phyloP scores from a whole-genome alignment of 73 alveolate genomes.

The Diophrys appendiculata region DNA sequence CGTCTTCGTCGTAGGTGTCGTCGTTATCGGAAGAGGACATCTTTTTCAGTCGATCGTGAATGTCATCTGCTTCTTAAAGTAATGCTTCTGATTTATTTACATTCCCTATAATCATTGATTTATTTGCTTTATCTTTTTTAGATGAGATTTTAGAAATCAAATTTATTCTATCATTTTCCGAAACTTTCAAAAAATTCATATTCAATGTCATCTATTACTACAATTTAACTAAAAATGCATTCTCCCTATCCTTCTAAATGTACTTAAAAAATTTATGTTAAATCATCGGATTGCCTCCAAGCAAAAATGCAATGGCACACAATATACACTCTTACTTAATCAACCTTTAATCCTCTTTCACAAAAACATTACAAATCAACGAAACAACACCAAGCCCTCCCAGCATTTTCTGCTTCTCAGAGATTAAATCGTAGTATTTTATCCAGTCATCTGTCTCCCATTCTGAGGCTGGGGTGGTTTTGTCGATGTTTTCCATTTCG shows the following conservation, averaged over 20 bases:
- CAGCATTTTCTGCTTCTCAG: conserved; percentile 34
- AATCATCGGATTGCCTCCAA: conserved; percentile 58
- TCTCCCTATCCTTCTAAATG: no score
- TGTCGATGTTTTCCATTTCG: conserved; percentile 36
- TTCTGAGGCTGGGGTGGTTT: conserved; percentile 38
- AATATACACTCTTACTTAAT: conserved; percentile 55
- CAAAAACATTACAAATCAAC: conserved; percentile 20
- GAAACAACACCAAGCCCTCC: conserved; percentile 30
- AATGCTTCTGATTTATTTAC: no score
- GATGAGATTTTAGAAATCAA: no score
- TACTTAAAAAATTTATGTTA: conserved; percentile 45
- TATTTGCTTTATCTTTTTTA: no score
- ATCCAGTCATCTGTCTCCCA: conserved; percentile 62
- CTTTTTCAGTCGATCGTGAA: background rate
- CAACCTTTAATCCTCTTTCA: conserved; percentile 19
- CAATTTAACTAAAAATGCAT: no score
- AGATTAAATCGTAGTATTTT: conserved; percentile 30
- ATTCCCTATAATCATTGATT: no score
- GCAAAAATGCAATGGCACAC: conserved; percentile 53
- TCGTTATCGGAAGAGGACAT: conserved; percentile 1
- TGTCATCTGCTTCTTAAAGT: no score
- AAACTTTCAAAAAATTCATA: no score
- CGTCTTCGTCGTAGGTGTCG: conserved; percentile 18
- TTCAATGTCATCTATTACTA: no score
- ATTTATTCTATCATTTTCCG: no score